phyloP scores from a whole-genome alignment of 306 rosid genomes.

The Morella rubra region DNA sequence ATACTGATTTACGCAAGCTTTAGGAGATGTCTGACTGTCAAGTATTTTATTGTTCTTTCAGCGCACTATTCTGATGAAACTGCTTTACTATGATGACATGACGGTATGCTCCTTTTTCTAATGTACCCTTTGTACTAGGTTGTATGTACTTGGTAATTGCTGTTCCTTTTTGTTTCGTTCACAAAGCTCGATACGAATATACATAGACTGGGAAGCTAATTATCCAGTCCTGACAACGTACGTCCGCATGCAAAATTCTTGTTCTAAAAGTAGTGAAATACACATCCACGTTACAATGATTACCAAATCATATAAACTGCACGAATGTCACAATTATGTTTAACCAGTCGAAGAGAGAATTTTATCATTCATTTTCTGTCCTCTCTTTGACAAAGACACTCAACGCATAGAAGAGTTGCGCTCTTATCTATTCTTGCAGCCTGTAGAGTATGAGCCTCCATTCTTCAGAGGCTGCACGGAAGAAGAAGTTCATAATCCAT shows the following conservation, averaged over 20 bases:
- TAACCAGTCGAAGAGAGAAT: not conserved
- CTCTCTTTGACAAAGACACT: not conserved
- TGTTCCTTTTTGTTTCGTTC: constrained; percentile 6
- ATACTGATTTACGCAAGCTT: not conserved
- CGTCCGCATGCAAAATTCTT: not conserved
- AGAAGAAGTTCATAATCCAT: constrained; percentile 69
- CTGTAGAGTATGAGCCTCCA: constrained; percentile 91
- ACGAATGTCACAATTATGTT: no score
- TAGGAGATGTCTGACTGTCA: not conserved
- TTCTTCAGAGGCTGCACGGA: constrained; percentile 81
- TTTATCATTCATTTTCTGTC: not conserved
- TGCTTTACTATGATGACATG: constrained; percentile 79
- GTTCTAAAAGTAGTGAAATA: no score
- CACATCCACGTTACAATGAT: no score
- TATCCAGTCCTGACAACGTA: not conserved
- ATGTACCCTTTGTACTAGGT: constrained; percentile 7
- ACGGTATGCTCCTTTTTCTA: constrained; percentile 59
- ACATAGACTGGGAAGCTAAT: constrained; percentile 1
- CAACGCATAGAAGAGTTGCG: not conserved
- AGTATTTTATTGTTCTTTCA: constrained; percentile 40
- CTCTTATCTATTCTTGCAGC: constrained; percentile 57
- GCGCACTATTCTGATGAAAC: constrained; percentile 95
- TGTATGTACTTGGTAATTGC: constrained; percentile 1
- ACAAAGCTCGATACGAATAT: not conserved
- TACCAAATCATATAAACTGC: no score